These are phyloP conservation scores for Fusarium sp. DNA, from an alignment of 2,329 filamentous ascomycete genomes.

Conservation along the genomic window DNA sequence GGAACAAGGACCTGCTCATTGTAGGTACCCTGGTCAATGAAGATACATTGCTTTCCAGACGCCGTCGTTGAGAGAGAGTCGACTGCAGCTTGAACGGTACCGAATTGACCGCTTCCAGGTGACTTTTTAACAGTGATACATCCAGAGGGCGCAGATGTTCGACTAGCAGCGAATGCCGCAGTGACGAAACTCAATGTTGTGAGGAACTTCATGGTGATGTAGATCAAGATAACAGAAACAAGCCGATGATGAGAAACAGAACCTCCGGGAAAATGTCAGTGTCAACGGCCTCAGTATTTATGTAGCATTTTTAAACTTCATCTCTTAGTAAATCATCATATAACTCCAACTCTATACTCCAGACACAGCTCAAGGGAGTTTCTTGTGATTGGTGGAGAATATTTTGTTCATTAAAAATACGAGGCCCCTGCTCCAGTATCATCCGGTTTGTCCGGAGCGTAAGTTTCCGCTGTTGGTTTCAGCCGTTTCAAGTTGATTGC, in stretches of 20 bases:
- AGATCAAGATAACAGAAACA: background rate
- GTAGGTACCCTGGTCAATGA: constrained; percentile 72
- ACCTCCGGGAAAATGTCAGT: too few relatives aligned
- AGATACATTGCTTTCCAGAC: constrained; percentile 65
- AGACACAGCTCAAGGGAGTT: background rate
- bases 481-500: constrained; percentile 19
- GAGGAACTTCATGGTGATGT: constrained; percentile 32
- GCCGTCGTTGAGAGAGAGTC: constrained; percentile 63
- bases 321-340: background rate
- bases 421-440: background rate
- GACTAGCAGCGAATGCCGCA: constrained; percentile 43
- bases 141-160: constrained; percentile 55
- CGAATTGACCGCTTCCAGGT: constrained; percentile 45
- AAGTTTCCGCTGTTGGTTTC: constrained; percentile 26
- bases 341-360: background rate
- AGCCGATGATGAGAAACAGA: background rate
- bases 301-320: background rate
- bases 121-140: constrained; percentile 58
- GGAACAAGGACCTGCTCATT: constrained; percentile 58
- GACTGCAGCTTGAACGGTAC: constrained; percentile 63
- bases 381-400: constrained; percentile 29
- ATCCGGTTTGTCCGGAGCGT: constrained; percentile 3
- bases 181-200: constrained; percentile 20
- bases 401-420: background rate
- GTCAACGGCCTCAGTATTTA: background rate